Base-by-base conservation (phyloP, 805 yeast genomes). In the Candida suzukii region DNA sequence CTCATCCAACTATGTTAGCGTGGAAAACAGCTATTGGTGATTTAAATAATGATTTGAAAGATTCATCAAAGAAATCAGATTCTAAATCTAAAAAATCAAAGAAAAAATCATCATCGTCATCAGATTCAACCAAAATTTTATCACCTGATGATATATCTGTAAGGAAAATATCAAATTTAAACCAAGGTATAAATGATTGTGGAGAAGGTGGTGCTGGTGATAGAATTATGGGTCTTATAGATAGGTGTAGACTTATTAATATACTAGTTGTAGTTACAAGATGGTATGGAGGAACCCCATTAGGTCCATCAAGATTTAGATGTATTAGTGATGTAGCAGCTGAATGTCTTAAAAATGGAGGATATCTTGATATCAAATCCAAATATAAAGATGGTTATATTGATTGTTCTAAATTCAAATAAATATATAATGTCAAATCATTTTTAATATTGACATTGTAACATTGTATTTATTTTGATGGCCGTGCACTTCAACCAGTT, bases 281-380 rank as follows among this genome's bases (percentile, higher is more conserved):
- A 45, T 85, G 95, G 95, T 83, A 82, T 53, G 91, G 91, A 1
- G 95, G 95, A 0, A 68, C 70, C 0, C 85, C 84, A 4, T 54
- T 86, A 32, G 95, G 95, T 0, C 70, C 86, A 4, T 70, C 77
- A 20, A 59, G 95, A 41, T 86, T 85, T 52, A 67, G 85, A 44
- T 80, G 78, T 49, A 84, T 86, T 5, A 70, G 76, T 37, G 67
- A 71, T 21, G 74, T 73, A 13, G 81, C 79, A 0, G 61, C 66
- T 14, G 79, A 76, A 42, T 74, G 80, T 31, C 51, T 80, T 32
- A 58, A 59, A 38, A 53, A 50, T 8, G 74, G 70, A 0, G 61
- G 63, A 1, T 65, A 60, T 42, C 30, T 52, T 14, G 35, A 42
- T 6, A 8, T 20, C 12, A 19, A 35, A 28, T 35, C 41, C 41